Conservation (phyloP, 2,329 filamentous ascomycete species). For the Neofusicoccum kwambonambiense region DNA sequence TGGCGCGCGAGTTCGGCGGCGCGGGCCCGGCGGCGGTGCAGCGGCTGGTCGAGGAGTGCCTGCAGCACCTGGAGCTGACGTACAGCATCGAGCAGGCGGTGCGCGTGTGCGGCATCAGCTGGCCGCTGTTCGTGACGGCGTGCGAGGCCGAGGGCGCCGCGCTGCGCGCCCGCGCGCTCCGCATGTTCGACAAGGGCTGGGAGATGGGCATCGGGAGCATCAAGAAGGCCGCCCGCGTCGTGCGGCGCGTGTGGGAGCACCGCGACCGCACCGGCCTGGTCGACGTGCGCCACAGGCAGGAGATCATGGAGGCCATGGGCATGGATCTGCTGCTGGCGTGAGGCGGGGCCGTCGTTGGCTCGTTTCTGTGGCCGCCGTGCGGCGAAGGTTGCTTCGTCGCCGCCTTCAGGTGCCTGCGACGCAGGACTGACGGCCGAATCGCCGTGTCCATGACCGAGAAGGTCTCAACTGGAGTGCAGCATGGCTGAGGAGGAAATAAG, state of each 20-base stretch:
- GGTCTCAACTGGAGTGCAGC: too few species aligned
- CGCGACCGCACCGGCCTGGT: neutral
- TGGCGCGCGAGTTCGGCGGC: conserved; percentile 10
- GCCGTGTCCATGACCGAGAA: too few species aligned
- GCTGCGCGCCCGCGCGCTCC: neutral
- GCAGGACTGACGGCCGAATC: too few species aligned
- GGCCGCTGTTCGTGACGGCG: conserved; percentile 12
- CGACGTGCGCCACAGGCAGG: neutral
- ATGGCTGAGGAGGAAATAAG: too few species aligned
- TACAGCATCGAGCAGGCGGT: conserved; percentile 12
- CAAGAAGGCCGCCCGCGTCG: conserved; percentile 2
- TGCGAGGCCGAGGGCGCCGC: conserved; percentile 10
- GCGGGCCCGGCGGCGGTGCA: neutral
- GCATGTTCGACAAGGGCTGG: conserved; percentile 10
- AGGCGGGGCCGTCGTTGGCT: neutral
- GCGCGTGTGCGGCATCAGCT: conserved; percentile 7
- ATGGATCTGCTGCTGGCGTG: conserved; percentile 15
- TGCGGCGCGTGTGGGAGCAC: neutral
- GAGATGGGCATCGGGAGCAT: conserved; percentile 5
- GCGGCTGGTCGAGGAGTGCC: neutral
- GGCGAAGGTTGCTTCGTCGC: too few species aligned
- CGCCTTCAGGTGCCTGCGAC: too few species aligned
- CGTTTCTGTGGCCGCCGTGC: too few species aligned
- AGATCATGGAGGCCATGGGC: conserved; percentile 16
- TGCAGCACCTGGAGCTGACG: conserved; percentile 5